phyloP scores from a whole-genome alignment of 768 basidiomycete species.

The Rossbeevera mucosa region DNA sequence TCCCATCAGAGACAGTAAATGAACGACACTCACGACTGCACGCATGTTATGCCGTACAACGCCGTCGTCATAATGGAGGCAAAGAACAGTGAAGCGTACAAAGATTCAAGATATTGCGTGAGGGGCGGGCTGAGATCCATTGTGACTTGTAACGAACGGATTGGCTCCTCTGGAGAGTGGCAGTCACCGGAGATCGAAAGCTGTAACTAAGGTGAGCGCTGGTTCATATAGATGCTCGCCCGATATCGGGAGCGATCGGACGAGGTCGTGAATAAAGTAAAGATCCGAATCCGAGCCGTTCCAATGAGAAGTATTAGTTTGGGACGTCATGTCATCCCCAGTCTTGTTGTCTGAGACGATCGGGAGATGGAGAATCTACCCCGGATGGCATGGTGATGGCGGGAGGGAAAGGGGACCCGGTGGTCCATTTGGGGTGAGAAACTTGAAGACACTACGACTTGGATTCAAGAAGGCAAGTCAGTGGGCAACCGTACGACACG shows the following conservation, averaged over 20 bases:
- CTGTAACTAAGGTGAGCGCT: background rate
- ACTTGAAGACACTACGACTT: too few species aligned
- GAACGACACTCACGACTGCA: background rate
- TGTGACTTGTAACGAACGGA: background rate
- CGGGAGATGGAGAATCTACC: too few species aligned
- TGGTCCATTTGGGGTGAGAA: too few species aligned
- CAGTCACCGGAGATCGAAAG: background rate
- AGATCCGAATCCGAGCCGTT: background rate
- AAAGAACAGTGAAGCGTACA: background rate
- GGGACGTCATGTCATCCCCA: background rate
- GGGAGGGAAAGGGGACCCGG: too few species aligned
- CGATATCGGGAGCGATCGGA: background rate
- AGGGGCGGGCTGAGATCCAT: background rate
- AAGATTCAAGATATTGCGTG: background rate
- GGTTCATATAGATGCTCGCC: too few species aligned
- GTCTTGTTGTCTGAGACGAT: background rate
- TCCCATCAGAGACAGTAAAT: background rate
- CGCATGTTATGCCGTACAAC: background rate
- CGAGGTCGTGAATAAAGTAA: background rate
- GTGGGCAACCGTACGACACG: background rate
- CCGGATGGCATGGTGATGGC: too few species aligned
- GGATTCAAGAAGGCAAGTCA: background rate
- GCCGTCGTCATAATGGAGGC: background rate
- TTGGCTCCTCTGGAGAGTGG: background rate
- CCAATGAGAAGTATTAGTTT: background rate